A percentile compares a stretch with the other conserved stretches of the same genome.
Evolutionary conservation across 176 grass and related monocot species (phyloP).

Genomic region (Oryza australiensis): DNA sequence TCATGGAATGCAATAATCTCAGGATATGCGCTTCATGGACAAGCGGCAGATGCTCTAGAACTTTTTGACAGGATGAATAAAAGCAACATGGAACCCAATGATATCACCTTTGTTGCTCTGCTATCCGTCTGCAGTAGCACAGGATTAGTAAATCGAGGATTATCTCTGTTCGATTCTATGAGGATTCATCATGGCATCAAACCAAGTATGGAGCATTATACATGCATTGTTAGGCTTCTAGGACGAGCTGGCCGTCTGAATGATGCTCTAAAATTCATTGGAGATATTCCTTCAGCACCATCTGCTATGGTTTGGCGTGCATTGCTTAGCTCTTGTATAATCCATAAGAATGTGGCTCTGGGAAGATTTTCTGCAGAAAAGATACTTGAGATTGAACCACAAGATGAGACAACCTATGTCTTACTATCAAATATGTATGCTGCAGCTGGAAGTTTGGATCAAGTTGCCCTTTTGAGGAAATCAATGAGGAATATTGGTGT

Average conservation of each 20-base stretch:
- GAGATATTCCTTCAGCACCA: slow-evolving; percentile 45
- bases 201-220: slow-evolving; percentile 58
- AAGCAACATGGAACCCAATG: slow-evolving; percentile 38
- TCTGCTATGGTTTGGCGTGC: slow-evolving; percentile 56
- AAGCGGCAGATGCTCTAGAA: slow-evolving; percentile 23
- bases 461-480: slow-evolving; percentile 54
- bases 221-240: slow-evolving; percentile 56
- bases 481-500: slow-evolving; percentile 55
- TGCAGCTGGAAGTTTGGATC: slow-evolving; percentile 53
- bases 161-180: slow-evolving; percentile 51
- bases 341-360: slow-evolving; percentile 52
- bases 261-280: slow-evolving; percentile 48
- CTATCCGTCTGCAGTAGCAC: slow-evolving; percentile 44
- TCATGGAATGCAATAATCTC: slow-evolving; percentile 58
- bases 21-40: slow-evolving; percentile 49
- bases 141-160: slow-evolving; percentile 38
- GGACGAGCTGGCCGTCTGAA: slow-evolving; percentile 42
- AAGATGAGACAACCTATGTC: slow-evolving; percentile 52
- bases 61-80: slow-evolving; percentile 44
- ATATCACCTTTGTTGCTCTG: slow-evolving; percentile 50
- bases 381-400: slow-evolving; percentile 51
- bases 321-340: slow-evolving; percentile 52
- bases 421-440: slow-evolving; percentile 61
- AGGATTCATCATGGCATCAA: slow-evolving; percentile 32
- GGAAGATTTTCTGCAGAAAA: slow-evolving; percentile 56